Evolutionary conservation across 108 stramenopile species (phyloP).

Genomic region (Aureococcus anophagefferens): DNA sequence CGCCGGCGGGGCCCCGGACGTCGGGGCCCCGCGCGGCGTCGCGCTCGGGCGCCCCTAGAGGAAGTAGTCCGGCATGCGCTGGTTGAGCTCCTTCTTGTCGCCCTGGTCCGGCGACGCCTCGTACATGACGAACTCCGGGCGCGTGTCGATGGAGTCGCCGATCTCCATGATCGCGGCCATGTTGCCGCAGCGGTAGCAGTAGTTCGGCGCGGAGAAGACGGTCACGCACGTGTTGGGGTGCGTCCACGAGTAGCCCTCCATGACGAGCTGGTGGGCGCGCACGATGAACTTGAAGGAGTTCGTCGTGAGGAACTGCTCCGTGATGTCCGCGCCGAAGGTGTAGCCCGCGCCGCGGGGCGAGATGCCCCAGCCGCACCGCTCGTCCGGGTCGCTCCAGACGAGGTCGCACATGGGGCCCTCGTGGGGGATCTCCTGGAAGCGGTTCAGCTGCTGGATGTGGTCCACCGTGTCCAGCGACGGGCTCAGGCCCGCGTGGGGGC

Average conservation of each 20-base stretch:
- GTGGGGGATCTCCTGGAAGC: conserved; percentile 97
- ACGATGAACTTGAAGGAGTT: conserved; percentile 80
- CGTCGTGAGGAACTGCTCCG: conserved; percentile 79
- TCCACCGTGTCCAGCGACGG: conserved; percentile 82
- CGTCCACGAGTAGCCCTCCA: conserved; percentile 71
- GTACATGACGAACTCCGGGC: conserved; percentile 44
- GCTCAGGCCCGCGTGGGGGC: conserved; percentile 88
- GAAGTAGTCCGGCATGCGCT: conserved; percentile 66
- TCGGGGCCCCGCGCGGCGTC: no score
- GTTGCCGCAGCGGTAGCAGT: conserved; percentile 93
- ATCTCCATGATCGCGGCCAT: conserved; percentile 91
- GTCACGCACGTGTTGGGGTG: conserved; percentile 74
- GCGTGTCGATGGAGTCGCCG: conserved; percentile 51
- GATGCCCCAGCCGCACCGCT: conserved; percentile 79
- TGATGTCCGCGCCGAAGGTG: conserved; percentile 88
- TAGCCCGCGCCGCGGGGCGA: conserved; percentile 81
- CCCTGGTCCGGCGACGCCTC: conserved; percentile 67
- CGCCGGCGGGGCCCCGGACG: no score
- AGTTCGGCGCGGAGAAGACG: conserved; percentile 92
- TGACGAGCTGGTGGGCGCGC: conserved; percentile 91
- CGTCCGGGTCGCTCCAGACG: conserved; percentile 97
- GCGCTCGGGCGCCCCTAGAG: conserved; percentile 28
- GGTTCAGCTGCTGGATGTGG: conserved; percentile 83
- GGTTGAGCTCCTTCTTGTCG: conserved; percentile 66
- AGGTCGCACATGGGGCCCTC: conserved; percentile 99